phyloP scores from a whole-genome alignment of 768 basidiomycete genomes.

The Paxillus rubicundulus region DNA sequence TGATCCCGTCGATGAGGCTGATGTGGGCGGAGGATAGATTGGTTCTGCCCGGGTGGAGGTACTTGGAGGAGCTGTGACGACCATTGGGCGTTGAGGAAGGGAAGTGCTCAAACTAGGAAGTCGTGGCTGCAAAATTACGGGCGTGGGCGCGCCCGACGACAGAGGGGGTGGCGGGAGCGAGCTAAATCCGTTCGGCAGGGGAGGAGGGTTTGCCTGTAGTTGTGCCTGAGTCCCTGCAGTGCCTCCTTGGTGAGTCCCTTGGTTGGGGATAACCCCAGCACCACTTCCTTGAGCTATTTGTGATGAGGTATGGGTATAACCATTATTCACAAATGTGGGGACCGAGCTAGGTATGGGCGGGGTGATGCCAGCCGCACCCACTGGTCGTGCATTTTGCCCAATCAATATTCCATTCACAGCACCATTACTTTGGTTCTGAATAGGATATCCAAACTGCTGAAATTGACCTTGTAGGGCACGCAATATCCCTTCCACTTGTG shows the following conservation, averaged over 20 bases:
- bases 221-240: neutral
- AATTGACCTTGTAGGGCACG: conserved; percentile 14
- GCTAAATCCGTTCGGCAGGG: neutral
- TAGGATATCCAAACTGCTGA: conserved; percentile 3
- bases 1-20: conserved; percentile 15
- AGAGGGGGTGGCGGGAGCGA: neutral
- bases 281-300: conserved; percentile 6
- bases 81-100: conserved; percentile 21
- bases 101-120: neutral
- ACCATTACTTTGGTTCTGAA: neutral
- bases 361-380: neutral
- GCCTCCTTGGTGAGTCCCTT: conserved; percentile 2
- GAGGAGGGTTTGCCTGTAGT: neutral
- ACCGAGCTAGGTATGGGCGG: neutral
- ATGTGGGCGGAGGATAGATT: conserved; percentile 13
- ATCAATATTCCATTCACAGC: neutral
- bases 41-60: conserved; percentile 18
- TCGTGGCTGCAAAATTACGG: conserved; percentile 1
- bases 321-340: neutral
- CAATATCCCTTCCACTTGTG: conserved; percentile 15
- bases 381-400: neutral
- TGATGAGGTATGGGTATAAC: neutral
- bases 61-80: neutral
- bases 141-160: conserved; percentile 1
- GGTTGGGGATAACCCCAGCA: neutral